Evolutionary conservation across 208 protist genomes (phyloP).

Genomic region (Crithidia sp.): DNA sequence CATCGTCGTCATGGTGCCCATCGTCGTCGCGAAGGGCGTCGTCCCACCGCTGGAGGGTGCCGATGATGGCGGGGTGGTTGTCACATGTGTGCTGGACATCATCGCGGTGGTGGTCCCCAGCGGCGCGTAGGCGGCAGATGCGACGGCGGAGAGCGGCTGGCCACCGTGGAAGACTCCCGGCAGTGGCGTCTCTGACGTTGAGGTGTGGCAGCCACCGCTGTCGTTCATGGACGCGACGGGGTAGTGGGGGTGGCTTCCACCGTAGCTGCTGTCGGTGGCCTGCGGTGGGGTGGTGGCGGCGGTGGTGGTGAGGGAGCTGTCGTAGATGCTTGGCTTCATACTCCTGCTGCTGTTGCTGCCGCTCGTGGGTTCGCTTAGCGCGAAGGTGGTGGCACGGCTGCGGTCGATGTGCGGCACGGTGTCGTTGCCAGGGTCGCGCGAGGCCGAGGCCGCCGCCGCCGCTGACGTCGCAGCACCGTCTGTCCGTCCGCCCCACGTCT

Average conservation of each 20-base stretch:
- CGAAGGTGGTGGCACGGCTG: background rate
- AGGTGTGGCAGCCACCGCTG: too few relatives aligned
- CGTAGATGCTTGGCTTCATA: background rate
- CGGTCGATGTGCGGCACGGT: background rate
- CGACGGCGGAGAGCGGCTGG: too few relatives aligned
- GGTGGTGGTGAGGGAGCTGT: background rate
- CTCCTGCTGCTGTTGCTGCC: background rate
- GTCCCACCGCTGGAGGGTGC: background rate
- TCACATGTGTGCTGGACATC: too few relatives aligned
- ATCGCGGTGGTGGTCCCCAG: too few relatives aligned
- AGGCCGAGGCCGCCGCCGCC: background rate
- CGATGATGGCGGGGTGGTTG: background rate
- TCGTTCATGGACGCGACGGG: too few relatives aligned
- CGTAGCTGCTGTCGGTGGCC: too few relatives aligned
- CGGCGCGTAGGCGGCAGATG: too few relatives aligned
- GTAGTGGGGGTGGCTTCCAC: too few relatives aligned
- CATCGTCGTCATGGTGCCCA: constrained; percentile 5
- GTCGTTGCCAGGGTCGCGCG: constrained; percentile 5
- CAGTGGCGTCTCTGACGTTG: too few relatives aligned
- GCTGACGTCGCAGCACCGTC: background rate
- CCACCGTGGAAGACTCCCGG: too few relatives aligned
- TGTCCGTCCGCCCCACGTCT: background rate
- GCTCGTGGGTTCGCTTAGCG: background rate
- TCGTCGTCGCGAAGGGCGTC: constrained; percentile 6
- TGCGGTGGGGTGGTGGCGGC: background rate